Evolutionary conservation across 2,329 filamentous ascomycete genomes (phyloP), one percentile per base, ranked within the genome.

Genomic region (Curvularia hawaiiensis): DNA sequence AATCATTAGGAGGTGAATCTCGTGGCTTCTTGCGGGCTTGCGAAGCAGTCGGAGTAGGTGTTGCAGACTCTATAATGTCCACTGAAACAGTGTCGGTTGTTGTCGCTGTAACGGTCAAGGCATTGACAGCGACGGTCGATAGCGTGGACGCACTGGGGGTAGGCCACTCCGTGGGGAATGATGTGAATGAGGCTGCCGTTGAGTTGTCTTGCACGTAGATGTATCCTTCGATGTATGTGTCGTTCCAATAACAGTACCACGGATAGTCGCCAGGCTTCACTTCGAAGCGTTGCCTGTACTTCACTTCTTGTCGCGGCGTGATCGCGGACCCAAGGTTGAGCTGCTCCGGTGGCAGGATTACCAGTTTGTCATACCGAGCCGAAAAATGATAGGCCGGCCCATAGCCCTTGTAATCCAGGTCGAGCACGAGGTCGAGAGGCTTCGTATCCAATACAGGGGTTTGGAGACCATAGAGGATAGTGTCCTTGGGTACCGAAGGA

Each of bases 181-280:
- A 63, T 10, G 70, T 72, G 24, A 71, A 68, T 5, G 67, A 68
- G 31, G 73, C 74, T 18, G 74, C 72, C 3, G 77, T 75, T 14
- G 81, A 78, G 47, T 84, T 78, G 69, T 85, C 74, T 52, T 84
- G 81, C 52, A 85, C 78, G 66, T 89, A 90, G 46, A 90, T 82
- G 73, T 89, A 90, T 38, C 85, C 84, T 71, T 90, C 88, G 49
- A 90, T 79, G 52, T 86, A 80, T 0, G 88, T 90, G 14, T 80
- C 78, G 68, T 90, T 90, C 86, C 87, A 90, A 70, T 84, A 85
- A 72, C 88, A 90, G 66, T 86, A 88, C 87, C 87, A 90, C 2
- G 87, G 86, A 57, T 80, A 81, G 35, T 89, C 85, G 9, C 85
- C 84, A n/a, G 81, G 79, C 54, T 78, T 70, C 11, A 80, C 77